Percentiles rank a stretch among this genome's conserved stretches.
Evolutionary conservation across 2,329 filamentous ascomycete genomes (phyloP).

Genomic region (Dothideomycetes sp.): DNA sequence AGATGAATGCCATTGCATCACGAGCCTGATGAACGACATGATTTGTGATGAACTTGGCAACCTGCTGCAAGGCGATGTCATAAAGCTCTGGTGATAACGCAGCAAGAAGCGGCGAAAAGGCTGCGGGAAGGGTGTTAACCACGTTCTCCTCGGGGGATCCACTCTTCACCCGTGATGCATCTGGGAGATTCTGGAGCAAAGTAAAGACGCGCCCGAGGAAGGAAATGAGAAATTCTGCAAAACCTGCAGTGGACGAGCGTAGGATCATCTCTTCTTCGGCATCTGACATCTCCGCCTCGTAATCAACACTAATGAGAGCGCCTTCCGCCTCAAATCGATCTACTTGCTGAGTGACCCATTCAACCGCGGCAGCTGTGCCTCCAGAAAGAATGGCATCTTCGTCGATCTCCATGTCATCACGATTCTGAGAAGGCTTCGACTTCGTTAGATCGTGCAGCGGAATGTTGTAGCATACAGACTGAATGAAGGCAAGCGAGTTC

Average conservation of each 20-base stretch:
- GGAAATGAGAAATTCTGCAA: conserved; percentile 83
- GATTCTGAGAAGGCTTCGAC: conserved; percentile 26
- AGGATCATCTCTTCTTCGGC: conserved; percentile 80
- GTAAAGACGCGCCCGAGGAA: conserved; percentile 93
- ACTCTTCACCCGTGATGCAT: conserved; percentile 75
- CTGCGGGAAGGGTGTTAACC: conserved; percentile 86
- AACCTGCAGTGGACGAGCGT: conserved; percentile 85
- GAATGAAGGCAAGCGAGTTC: conserved; percentile 88
- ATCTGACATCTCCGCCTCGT: conserved; percentile 68
- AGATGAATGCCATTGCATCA: conserved; percentile 97
- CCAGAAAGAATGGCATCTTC: conserved; percentile 3
- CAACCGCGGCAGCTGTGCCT: conserved; percentile 55
- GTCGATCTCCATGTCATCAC: conserved; percentile 18
- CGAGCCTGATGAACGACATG: conserved; percentile 95
- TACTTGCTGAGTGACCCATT: conserved; percentile 92
- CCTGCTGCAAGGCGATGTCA: conserved; percentile 82
- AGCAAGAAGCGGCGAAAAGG: conserved; percentile 80
- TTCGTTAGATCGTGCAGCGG: conserved; percentile 75
- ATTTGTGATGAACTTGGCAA: conserved; percentile 79
- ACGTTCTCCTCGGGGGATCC: conserved; percentile 94
- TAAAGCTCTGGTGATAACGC: conserved; percentile 88
- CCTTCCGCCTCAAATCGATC: conserved; percentile 86
- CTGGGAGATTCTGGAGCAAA: conserved; percentile 85
- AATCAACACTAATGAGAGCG: conserved; percentile 75
- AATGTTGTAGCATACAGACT: conserved; percentile 91